A percentile compares a stretch with the other conserved stretches of the same genome.
These are phyloP conservation scores for Metschnikowia corniflorae DNA, from an alignment of 805 yeast genomes.

Conservation along the genomic window DNA sequence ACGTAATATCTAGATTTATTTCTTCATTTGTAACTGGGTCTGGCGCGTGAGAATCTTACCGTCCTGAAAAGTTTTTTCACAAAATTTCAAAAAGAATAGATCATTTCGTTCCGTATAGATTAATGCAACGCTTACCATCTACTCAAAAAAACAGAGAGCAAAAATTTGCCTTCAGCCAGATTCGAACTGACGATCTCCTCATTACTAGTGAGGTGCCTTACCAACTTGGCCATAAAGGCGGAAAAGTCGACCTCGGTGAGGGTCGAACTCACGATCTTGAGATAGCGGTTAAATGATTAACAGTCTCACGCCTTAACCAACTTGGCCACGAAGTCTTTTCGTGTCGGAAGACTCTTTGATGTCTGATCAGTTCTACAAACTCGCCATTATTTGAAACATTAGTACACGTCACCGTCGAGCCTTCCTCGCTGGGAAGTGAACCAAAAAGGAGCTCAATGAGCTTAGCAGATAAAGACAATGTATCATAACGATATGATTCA, in stretches of 20 bases:
- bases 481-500: neutral
- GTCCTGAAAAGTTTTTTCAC: too few relatives aligned
- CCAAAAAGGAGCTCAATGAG: neutral
- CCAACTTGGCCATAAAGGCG: conserved; percentile 27
- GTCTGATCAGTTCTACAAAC: too few relatives aligned
- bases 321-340: conserved; percentile 26
- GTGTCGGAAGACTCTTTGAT: too few relatives aligned
- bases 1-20: too few relatives aligned
- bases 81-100: too few relatives aligned
- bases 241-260: conserved; percentile 31
- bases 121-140: too few relatives aligned
- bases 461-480: neutral
- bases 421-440: neutral
- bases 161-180: conserved; percentile 20
- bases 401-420: neutral
- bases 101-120: too few relatives aligned
- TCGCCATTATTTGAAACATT: too few relatives aligned
- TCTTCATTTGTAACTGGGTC: too few relatives aligned
- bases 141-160: conserved; percentile 16
- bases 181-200: conserved; percentile 37
- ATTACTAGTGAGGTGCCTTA: conserved; percentile 41
- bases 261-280: conserved; percentile 37
- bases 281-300: too few relatives aligned
- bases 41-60: too few relatives aligned
- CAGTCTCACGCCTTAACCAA: conserved; percentile 37